These are phyloP conservation scores for Neurospora sp. DNA, from an alignment of 495 filamentous ascomycete species.

Conservation along the genomic window DNA sequence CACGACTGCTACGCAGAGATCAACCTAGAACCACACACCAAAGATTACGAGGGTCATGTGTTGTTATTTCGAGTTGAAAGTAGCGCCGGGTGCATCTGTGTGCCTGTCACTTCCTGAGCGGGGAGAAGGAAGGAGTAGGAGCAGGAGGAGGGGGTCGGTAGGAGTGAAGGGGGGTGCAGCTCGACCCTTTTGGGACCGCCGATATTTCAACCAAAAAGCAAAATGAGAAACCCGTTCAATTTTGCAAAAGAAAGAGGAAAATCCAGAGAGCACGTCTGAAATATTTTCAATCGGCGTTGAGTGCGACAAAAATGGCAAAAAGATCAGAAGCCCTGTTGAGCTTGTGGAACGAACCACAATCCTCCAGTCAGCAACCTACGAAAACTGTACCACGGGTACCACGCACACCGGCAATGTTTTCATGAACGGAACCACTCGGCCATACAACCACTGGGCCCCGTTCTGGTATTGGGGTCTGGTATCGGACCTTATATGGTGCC, in stretches of 20 bases:
- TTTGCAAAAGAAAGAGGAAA: background rate
- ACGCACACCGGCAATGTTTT: background rate
- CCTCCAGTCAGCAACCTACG: background rate
- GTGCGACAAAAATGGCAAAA: background rate
- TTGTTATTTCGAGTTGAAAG: background rate
- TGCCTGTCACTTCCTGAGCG: background rate
- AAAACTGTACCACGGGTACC: background rate
- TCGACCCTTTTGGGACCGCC: background rate
- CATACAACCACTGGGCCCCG: background rate
- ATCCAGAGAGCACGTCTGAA: background rate
- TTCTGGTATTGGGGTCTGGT: background rate
- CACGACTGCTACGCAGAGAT: too few relatives aligned
- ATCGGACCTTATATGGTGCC: background rate
- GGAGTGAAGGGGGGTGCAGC: background rate
- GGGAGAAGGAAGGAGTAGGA: background rate
- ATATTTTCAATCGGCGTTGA: background rate
- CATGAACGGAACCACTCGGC: background rate
- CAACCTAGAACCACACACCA: background rate
- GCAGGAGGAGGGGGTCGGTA: background rate
- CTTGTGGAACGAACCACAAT: background rate
- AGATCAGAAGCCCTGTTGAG: background rate
- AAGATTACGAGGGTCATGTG: background rate
- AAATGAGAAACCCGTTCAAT: background rate
- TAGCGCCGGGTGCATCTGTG: background rate
- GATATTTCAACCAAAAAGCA: background rate